These are phyloP conservation scores for Hypholoma sublateritium DNA, from an alignment of 768 basidiomycete genomes.

Conservation along the genomic window DNA sequence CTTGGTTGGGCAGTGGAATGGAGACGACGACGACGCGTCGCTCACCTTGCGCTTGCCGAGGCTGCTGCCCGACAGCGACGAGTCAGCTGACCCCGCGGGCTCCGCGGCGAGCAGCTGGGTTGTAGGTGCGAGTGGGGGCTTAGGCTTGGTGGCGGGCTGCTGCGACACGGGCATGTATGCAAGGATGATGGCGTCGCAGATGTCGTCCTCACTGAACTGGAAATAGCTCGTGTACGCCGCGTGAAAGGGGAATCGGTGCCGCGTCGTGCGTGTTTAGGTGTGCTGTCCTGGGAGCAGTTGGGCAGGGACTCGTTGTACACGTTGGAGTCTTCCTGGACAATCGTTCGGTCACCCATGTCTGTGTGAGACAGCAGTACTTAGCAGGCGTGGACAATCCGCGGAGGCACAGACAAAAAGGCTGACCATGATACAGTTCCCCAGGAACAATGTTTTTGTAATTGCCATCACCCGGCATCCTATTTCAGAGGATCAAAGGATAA, in stretches of 20 bases:
- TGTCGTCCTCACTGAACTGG: slow-evolving; percentile 23
- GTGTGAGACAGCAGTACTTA: background rate
- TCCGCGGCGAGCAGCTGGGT: slow-evolving; percentile 10
- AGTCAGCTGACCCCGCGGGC: slow-evolving; percentile 16
- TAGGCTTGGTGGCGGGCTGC: background rate
- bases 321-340: slow-evolving; percentile 1
- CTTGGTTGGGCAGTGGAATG: slow-evolving; percentile 20
- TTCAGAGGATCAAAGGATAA: background rate
- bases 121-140: background rate
- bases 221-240: slow-evolving; percentile 24
- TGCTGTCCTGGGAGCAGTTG: slow-evolving; percentile 13
- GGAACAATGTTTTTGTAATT: background rate
- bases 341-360: background rate
- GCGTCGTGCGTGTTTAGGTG: background rate
- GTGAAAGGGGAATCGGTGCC: background rate
- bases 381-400: background rate
- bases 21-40: slow-evolving; percentile 18
- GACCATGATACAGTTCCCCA: background rate
- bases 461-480: background rate
- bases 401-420: background rate
- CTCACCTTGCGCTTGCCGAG: slow-evolving; percentile 29
- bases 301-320: slow-evolving; percentile 8
- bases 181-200: slow-evolving; percentile 18
- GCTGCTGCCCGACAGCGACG: slow-evolving; percentile 18
- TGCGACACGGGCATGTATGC: slow-evolving; percentile 13